These are phyloP conservation scores for Pythium phragmitis DNA, from an alignment of 352 stramenopile genomes.

Conservation along the genomic window DNA sequence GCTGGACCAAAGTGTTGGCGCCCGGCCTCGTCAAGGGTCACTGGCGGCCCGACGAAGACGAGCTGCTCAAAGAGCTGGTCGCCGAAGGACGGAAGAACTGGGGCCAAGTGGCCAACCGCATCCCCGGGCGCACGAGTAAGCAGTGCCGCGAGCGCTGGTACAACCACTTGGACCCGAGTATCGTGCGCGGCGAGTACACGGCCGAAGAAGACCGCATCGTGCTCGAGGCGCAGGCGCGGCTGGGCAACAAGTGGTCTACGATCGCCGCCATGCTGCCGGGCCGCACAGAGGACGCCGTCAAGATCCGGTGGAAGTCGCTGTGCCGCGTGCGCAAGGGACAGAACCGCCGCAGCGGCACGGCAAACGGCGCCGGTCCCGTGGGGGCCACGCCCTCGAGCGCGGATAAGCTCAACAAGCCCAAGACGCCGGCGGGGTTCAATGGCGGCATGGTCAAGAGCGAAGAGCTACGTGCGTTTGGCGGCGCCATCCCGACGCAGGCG, in stretches of 20 bases:
- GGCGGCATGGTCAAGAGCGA: slow-evolving; percentile 66
- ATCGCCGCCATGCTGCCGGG: slow-evolving; percentile 89
- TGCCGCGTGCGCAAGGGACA: slow-evolving; percentile 73
- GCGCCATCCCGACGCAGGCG: slow-evolving; percentile 34
- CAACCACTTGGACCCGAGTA: slow-evolving; percentile 88
- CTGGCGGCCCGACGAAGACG: slow-evolving; percentile 94
- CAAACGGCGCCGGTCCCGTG: too few species aligned
- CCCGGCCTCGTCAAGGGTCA: slow-evolving; percentile 95
- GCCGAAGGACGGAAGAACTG: slow-evolving; percentile 85
- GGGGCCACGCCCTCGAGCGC: too few species aligned
- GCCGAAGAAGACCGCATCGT: slow-evolving; percentile 89
- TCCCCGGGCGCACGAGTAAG: slow-evolving; percentile 84
- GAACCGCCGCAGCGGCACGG: slow-evolving; percentile 18
- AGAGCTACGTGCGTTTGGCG: slow-evolving; percentile 51
- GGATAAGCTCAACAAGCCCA: slow-evolving; percentile 29
- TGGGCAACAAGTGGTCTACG: slow-evolving; percentile 89
- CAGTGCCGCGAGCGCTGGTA: slow-evolving; percentile 90
- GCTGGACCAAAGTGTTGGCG: slow-evolving; percentile 91
- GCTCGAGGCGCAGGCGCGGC: slow-evolving; percentile 71
- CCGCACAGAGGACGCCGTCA: slow-evolving; percentile 88
- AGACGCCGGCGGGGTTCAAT: slow-evolving; percentile 30
- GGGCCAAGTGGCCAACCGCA: slow-evolving; percentile 83
- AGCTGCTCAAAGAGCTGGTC: slow-evolving; percentile 80
- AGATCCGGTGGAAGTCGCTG: slow-evolving; percentile 91
- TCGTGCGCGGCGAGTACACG: slow-evolving; percentile 77